These are phyloP conservation scores for Cercospora brassicicola DNA, from an alignment of 2,329 filamentous ascomycete species.

Conservation along the genomic window DNA sequence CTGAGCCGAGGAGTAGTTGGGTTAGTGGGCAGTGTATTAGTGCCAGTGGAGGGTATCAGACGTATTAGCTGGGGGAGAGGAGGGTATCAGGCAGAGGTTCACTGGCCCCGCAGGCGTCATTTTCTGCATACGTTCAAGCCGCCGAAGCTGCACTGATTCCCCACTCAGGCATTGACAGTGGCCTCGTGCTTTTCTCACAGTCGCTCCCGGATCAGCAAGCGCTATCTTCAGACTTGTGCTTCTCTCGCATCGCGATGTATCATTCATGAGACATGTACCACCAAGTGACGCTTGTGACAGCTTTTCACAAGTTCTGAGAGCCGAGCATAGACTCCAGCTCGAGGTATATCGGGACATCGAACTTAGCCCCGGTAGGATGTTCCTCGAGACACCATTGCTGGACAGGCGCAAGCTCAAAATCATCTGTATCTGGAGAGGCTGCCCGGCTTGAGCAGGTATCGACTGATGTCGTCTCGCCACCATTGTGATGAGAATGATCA, in stretches of 20 bases:
- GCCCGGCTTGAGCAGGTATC: background rate
- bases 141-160: too few relatives aligned
- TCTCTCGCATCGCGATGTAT: background rate
- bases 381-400: background rate
- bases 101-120: background rate
- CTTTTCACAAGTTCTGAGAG: background rate
- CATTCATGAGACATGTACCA: too few relatives aligned
- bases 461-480: background rate
- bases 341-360: background rate
- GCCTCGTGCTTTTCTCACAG: background rate
- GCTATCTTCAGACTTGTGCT: rapidly evolving
- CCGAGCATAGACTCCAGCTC: background rate
- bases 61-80: constrained; percentile 18
- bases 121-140: background rate
- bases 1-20: constrained; percentile 41
- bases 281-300: background rate
- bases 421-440: background rate
- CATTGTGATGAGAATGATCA: background rate
- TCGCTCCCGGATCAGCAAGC: background rate
- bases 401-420: background rate
- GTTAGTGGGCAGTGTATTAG: constrained; percentile 56
- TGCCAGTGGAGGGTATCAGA: constrained; percentile 52
- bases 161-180: too few relatives aligned
- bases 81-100: background rate
- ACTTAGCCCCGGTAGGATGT: background rate